Conservation (phyloP, 2,329 filamentous ascomycete species). For the Phoma herbarum region DNA sequence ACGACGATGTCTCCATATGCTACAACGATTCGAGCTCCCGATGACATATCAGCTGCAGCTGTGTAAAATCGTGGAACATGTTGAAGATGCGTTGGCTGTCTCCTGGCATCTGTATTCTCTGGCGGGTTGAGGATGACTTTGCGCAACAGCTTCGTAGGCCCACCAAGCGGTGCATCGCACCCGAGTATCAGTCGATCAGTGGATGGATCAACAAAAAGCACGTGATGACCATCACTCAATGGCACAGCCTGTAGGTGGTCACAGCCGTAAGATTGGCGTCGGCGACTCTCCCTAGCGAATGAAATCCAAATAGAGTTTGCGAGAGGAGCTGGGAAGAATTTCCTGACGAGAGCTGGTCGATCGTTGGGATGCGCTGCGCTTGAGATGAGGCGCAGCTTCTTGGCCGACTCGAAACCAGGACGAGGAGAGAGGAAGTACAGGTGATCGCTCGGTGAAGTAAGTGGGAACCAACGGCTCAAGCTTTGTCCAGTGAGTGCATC, state of each 20-base stretch:
- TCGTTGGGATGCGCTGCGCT: conserved; percentile 61
- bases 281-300: conserved; percentile 32
- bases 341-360: conserved; percentile 35
- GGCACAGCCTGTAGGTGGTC: conserved; percentile 72
- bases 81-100: neutral
- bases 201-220: conserved; percentile 70
- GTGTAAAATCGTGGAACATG: conserved; percentile 63
- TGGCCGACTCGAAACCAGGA: conserved; percentile 61
- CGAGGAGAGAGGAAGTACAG: conserved; percentile 68
- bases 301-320: conserved; percentile 35
- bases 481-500: conserved; percentile 60
- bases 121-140: conserved; percentile 65
- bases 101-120: neutral
- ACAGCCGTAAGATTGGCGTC: conserved; percentile 36
- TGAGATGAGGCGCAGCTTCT: conserved; percentile 69
- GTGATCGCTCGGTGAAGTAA: conserved; percentile 63
- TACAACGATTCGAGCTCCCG: conserved; percentile 67
- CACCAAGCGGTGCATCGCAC: conserved; percentile 66
- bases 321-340: conserved; percentile 30
- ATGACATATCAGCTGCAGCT: conserved; percentile 63
- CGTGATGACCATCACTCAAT: conserved; percentile 70
- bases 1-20: conserved; percentile 64
- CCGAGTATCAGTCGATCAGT: conserved; percentile 67
- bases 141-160: conserved; percentile 65
- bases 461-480: conserved; percentile 64